Base-by-base conservation (phyloP, 176 grass and related monocot genomes). In the Avena insularis region DNA sequence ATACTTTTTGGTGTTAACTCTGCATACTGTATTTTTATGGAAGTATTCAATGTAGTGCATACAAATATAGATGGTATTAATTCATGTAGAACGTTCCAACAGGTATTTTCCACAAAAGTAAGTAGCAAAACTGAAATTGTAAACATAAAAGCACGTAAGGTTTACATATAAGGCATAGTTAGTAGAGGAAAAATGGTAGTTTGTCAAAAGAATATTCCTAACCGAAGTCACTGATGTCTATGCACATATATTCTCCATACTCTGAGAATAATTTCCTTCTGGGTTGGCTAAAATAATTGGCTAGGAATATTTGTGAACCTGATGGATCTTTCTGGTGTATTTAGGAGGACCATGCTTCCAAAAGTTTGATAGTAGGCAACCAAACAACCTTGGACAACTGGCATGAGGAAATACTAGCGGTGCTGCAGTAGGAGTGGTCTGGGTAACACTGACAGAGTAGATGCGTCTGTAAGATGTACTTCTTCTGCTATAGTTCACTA, bases 11-110 rank as follows among this genome's bases (percentile, higher is more conserved):
- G 29, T 82, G 20, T 12, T 70, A 55, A 54, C 64, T 66, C 62
- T 1, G 54, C 19, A 55, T 69, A 36, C 6, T 40, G 40, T 54
- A 70, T 20, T 64, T 43, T 53, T 10, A 70, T 40, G 64, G 6
- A 55, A 71, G 12, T 71, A 70, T 38, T 70, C 6, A 76, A 27
- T 67, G 66, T 82, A 56, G 19, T 45, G 81, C 68, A 38, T 83
- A 25, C 20, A 19, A 71, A 25, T 25, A 77, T 21, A 85, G 6
- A 74, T 12, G 29, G 46, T 77, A 85, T 51, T 40, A 77, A 53
- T 21, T 85, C 12, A 4, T 9, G 15, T 83, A 75, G 9, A 48
- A 75, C 58, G 23, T 12, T 15, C 33, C 36, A 31, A 0, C 59
- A 58, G 25, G 50, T 43, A 43, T 43, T 43, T 13, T 61, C 40